Conservation (phyloP, 257 asterid species). For the Osmanthus fragrans region DNA sequence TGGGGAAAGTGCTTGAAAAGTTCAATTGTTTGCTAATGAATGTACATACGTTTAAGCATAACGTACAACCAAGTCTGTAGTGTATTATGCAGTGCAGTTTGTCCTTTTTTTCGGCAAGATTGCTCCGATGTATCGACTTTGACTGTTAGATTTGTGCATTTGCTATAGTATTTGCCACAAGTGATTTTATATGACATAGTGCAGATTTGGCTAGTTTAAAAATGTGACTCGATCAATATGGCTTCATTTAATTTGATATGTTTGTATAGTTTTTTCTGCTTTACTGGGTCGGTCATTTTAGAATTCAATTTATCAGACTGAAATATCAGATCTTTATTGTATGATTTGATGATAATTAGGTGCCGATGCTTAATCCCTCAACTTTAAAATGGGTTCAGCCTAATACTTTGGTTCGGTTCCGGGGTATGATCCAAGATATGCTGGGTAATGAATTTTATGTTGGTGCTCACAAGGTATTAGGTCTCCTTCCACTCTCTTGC, state of each 20-base stretch:
- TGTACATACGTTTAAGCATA: background rate
- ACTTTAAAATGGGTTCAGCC: constrained; percentile 62
- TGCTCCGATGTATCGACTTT: background rate
- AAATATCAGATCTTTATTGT: constrained; percentile 7
- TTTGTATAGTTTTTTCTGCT: background rate
- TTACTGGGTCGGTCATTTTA: background rate
- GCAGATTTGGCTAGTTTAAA: background rate
- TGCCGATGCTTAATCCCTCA: constrained; percentile 65
- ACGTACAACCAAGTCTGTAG: background rate
- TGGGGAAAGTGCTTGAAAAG: background rate
- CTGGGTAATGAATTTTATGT: constrained; percentile 77
- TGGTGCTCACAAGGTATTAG: constrained; percentile 80
- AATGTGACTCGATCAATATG: background rate
- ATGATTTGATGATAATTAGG: constrained; percentile 44
- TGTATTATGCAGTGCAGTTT: background rate
- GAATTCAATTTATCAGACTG: background rate
- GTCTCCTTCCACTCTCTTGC: background rate
- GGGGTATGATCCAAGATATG: constrained; percentile 98
- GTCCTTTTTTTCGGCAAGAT: background rate
- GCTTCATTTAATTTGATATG: background rate
- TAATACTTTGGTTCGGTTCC: constrained; percentile 76
- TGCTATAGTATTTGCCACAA: background rate
- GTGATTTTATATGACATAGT: background rate
- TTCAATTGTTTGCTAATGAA: background rate
- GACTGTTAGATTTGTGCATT: background rate